Base-by-base conservation (phyloP, 139 green algal genomes). In the Chlamydomonas sp. region DNA sequence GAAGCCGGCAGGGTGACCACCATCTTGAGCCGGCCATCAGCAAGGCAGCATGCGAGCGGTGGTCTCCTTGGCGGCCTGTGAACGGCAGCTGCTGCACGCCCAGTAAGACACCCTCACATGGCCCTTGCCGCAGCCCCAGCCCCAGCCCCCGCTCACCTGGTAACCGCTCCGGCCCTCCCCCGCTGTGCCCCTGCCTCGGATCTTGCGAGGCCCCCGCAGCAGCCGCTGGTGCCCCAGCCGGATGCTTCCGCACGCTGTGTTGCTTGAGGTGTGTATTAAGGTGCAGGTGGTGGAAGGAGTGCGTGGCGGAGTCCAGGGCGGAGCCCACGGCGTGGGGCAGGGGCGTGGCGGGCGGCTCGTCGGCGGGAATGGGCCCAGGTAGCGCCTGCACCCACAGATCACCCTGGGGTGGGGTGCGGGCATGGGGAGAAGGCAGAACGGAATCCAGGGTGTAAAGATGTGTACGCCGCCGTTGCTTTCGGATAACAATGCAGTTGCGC, bases 251-350 rank as follows among this genome's bases (percentile, higher is more conserved):
- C 49, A 20, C 20, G 31, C 5, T 18, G 71, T 86, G 72, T 14
- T 60, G 71, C 8, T n/a, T 7, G n/a, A 86, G 71, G 62, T 80
- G 82, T 31, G 71, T 72, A 71, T 86, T 86, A 14, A 86, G 73
- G 83, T 88, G 83, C 73, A 88, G 83, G 74, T 82, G 74, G 73
- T 88, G 83, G 83, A 88, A 88, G 62, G 73, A 86, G 76, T 84
- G 85, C 62, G 67, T 87, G 71, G 61, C 77, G 16, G 82, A 78
- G 76, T 89, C 84, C 63, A 89, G 84, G 58, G 84, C 77, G 66
- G 73, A 9, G 59, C 66, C 74, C 4, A 88, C 62, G 83, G 69
- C 49, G 20, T 61, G 31, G 58, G 83, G 83, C 63, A 88, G 73
- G 17, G 73, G 83, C 17, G 31, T 5, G 1, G 73, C 62, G 73